Evolutionary conservation across 2,329 filamentous ascomycete genomes (phyloP).

Genomic region (Clarireedia homoeocarpa): DNA sequence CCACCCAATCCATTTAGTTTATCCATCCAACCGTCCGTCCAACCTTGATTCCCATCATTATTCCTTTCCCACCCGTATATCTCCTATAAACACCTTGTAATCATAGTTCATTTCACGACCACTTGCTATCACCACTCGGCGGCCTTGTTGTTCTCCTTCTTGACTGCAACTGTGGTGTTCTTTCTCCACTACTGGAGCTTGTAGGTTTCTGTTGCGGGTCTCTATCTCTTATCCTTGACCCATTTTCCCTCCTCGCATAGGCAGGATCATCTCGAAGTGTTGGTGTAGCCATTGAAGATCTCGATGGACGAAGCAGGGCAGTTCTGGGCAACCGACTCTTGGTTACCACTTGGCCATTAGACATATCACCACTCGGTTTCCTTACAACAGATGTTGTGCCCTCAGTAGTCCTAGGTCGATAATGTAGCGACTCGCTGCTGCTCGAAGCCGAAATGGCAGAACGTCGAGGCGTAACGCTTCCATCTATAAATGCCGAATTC

Average conservation of each 20-base stretch:
- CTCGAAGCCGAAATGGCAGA: constrained; percentile 37
- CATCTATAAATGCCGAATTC: constrained; percentile 25
- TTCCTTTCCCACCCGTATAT: neutral
- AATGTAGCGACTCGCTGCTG: constrained; percentile 31
- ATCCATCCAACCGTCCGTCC: neutral
- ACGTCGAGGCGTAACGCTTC: constrained; percentile 25
- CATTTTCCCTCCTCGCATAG: constrained; percentile 10
- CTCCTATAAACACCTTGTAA: neutral
- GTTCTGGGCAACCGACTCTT: constrained; percentile 29
- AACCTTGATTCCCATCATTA: neutral
- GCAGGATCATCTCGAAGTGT: constrained; percentile 16
- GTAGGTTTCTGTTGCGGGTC: constrained; percentile 16
- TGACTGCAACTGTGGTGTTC: constrained; percentile 23
- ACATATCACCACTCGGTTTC: constrained; percentile 23
- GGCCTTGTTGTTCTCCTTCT: constrained; percentile 24
- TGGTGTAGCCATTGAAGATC: constrained; percentile 25
- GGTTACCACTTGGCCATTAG: constrained; percentile 15
- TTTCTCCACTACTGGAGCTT: constrained; percentile 13
- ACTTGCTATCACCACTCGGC: constrained; percentile 29
- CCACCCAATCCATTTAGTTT: neutral
- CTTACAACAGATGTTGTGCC: constrained; percentile 17
- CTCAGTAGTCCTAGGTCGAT: constrained; percentile 26
- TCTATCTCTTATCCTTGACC: constrained; percentile 13
- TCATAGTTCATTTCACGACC: constrained; percentile 21
- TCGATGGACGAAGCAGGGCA: constrained; percentile 25